phyloP scores from a whole-genome alignment of 2,329 filamentous ascomycete genomes.

The Trichoderma koningiopsis region DNA sequence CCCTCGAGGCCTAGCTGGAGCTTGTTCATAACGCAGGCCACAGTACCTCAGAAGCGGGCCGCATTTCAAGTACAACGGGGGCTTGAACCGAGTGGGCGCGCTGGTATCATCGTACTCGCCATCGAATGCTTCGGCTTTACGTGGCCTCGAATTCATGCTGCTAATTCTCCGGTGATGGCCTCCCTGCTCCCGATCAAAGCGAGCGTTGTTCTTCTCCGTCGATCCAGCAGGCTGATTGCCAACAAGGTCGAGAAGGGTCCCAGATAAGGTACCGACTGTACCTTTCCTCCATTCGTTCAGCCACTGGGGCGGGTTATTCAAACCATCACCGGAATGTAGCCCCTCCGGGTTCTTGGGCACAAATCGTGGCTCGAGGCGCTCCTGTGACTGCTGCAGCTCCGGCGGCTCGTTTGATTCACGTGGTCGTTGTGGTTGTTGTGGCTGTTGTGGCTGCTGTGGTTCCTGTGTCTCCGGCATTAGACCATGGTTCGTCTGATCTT shows the following conservation, averaged over 20 bases:
- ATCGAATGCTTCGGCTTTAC: slow-evolving; percentile 65
- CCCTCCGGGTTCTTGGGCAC: slow-evolving; percentile 47
- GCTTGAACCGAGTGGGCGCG: slow-evolving; percentile 74
- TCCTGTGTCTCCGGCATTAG: slow-evolving; percentile 11
- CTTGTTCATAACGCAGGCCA: slow-evolving; percentile 70
- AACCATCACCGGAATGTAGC: slow-evolving; percentile 52
- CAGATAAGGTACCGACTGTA: slow-evolving; percentile 61
- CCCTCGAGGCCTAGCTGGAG: slow-evolving; percentile 37
- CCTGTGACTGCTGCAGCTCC: not conserved
- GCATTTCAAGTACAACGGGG: slow-evolving; percentile 81
- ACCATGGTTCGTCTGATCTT: slow-evolving; percentile 20
- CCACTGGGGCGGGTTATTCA: slow-evolving; percentile 61
- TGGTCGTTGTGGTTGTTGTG: not conserved
- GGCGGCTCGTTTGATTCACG: not conserved
- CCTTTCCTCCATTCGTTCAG: slow-evolving; percentile 75
- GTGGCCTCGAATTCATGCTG: slow-evolving; percentile 50
- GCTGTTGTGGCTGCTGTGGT: not conserved
- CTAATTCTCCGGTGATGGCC: slow-evolving; percentile 46
- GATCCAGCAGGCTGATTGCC: slow-evolving; percentile 26
- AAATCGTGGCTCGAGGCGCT: slow-evolving; percentile 38
- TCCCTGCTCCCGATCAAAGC: slow-evolving; percentile 70
- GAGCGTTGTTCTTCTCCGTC: slow-evolving; percentile 60
- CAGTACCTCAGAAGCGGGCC: slow-evolving; percentile 89
- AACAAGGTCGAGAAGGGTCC: slow-evolving; percentile 62
- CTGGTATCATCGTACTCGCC: slow-evolving; percentile 65